A percentile compares a stretch with the other conserved stretches of the same genome.
Evolutionary conservation across 2,329 filamentous ascomycete species (phyloP).

Genomic region (Pseudonectria foliicola): DNA sequence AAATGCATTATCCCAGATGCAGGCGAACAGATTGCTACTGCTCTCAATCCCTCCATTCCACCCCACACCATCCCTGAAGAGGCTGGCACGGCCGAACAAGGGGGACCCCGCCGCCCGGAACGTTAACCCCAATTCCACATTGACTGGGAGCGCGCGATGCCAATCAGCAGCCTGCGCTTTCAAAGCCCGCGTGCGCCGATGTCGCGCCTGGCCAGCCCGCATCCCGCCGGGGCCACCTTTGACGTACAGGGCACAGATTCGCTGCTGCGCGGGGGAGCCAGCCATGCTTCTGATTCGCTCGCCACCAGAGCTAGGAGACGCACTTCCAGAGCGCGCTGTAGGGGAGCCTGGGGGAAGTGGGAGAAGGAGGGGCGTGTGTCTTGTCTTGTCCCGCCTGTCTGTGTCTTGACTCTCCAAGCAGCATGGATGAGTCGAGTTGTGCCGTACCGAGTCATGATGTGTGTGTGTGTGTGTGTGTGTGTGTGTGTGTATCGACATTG

Average conservation of each 20-base stretch:
- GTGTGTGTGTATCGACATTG: too few species aligned
- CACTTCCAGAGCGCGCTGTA: too few species aligned
- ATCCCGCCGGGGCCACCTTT: constrained; percentile 12
- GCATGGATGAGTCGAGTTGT: too few species aligned
- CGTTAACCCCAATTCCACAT: constrained; percentile 20
- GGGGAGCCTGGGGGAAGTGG: too few species aligned
- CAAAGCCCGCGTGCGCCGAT: constrained; percentile 24
- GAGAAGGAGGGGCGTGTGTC: too few species aligned
- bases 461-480: too few species aligned
- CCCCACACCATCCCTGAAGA: constrained; percentile 8
- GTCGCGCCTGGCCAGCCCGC: constrained; percentile 20
- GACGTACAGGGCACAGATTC: constrained; percentile 16
- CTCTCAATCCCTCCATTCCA: constrained; percentile 22
- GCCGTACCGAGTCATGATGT: too few species aligned
- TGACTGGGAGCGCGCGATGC: constrained; percentile 16
- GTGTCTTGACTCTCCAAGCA: too few species aligned
- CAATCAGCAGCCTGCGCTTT: constrained; percentile 26
- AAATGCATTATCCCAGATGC: too few species aligned
- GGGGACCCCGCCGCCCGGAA: constrained; percentile 14
- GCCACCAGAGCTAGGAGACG: constrained; percentile 4
- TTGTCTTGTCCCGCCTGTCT: too few species aligned
- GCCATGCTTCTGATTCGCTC: constrained; percentile 14
- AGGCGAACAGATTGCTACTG: constrained; percentile 16
- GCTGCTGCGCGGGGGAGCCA: constrained; percentile 17
- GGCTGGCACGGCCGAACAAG: constrained; percentile 9